Base-by-base conservation (phyloP, 108 stramenopile species). In the Cyclotella atomus region DNA sequence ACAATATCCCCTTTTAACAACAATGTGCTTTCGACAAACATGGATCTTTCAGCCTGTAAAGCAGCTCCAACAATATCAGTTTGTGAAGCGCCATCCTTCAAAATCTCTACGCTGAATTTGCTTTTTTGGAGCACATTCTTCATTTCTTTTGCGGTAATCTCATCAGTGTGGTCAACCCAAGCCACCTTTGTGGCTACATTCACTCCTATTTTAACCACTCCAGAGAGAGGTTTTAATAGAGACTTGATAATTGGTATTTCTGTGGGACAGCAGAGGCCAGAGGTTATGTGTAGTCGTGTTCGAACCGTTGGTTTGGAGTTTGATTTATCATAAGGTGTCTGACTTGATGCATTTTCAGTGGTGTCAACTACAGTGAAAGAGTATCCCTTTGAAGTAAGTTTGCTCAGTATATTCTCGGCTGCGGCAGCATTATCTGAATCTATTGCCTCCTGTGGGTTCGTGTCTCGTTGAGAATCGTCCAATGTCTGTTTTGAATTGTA, bases 181-280 rank as follows among this genome's bases (percentile, higher is more conserved):
- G 92, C 95, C 59, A 85, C 70, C 67, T 88, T 89, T 50, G 84
- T 88, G 16, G 89, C 90, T 28, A 94, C 82, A 68, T 96, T 94
- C 32, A 96, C 83, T 45, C 86, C 75, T 16, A 92, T 57, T 50
- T 77, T 87, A 17, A 57, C 65, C 12, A 96, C 95, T 52, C 95
- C 91, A 14, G 54, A 24, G 21, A 96, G 59, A 28, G 84, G 81
- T 81, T 78, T 85, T 17, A 93, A 67, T 47, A 91, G 87, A 21
- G 68, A 76, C 36, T 78, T 76, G 10, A 93, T 67, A n/a, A 77
- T 71, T 1, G 92, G 91, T 20, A 89, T 53, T 83, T 96, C 95
- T 6, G 84, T 77, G 15, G 91, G 84, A 78, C 95, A 96, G 71
- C 95, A 96, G 23, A 94, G 90, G 24, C 89, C 90, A 38, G 82